These are phyloP conservation scores for Zizania latifolia DNA, from an alignment of 176 grass and related monocot species.

Conservation along the genomic window DNA sequence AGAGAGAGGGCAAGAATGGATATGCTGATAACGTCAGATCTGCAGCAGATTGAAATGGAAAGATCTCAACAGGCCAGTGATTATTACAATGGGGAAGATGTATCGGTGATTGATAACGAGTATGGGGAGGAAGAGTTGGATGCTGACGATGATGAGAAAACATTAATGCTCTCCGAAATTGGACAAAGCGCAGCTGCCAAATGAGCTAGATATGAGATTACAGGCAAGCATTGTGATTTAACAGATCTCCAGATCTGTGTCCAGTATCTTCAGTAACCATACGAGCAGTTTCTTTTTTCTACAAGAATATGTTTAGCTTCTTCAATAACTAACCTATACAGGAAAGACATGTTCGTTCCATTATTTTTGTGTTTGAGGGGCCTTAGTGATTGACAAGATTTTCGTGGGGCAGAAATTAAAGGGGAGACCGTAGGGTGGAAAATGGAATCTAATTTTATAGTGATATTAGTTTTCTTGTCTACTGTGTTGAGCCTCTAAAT, in stretches of 20 bases:
- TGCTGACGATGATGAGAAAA: constrained; percentile 3
- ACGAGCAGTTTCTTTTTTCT: not conserved
- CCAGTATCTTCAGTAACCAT: not conserved
- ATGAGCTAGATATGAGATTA: not conserved
- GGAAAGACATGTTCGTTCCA: not conserved
- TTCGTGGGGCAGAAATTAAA: not conserved
- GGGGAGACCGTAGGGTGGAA: not conserved
- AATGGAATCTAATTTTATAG: not conserved
- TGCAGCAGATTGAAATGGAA: constrained; percentile 35
- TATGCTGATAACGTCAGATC: constrained; percentile 40
- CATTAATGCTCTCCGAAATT: not conserved
- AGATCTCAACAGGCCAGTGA: not conserved
- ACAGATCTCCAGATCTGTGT: not conserved
- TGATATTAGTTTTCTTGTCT: not conserved
- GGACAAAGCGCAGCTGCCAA: not conserved
- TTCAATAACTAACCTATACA: not conserved
- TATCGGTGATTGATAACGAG: constrained; percentile 25
- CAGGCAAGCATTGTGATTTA: not conserved
- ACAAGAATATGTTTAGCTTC: not conserved
- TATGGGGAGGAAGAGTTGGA: constrained; percentile 16
- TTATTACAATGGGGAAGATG: not conserved
- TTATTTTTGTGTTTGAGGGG: not conserved
- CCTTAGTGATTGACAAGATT: not conserved
- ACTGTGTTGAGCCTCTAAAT: not conserved
- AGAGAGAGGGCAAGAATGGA: constrained; percentile 58